Conservation (phyloP, 2,329 filamentous ascomycete genomes). For the Colletotrichum cuscutae region DNA sequence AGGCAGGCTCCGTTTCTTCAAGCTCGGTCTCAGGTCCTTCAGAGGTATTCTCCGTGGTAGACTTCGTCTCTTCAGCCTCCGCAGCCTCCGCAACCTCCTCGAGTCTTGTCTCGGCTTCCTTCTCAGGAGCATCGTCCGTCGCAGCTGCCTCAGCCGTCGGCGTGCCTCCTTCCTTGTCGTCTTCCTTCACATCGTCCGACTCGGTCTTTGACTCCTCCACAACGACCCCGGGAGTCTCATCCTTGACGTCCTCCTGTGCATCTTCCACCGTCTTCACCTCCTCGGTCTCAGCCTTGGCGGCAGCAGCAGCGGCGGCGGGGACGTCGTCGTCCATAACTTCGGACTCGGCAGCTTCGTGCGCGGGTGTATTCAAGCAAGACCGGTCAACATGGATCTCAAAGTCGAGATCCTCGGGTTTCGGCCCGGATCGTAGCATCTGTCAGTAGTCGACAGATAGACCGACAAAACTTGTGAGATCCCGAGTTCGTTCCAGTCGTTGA, state of each 20-base stretch:
- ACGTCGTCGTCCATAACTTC: slow-evolving; percentile 36
- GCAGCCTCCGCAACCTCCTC: no score
- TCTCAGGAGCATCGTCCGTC: no score
- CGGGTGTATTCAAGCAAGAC: slow-evolving; percentile 54
- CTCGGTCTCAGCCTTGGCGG: slow-evolving; percentile 22
- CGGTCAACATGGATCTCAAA: slow-evolving; percentile 61
- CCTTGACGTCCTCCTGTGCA: background rate
- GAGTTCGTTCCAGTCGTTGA: no score
- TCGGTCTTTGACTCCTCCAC: background rate
- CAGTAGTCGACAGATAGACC: background rate
- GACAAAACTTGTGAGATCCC: background rate
- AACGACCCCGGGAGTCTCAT: background rate
- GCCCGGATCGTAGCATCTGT: slow-evolving; percentile 27
- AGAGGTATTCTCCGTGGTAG: background rate
- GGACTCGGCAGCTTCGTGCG: slow-evolving; percentile 45
- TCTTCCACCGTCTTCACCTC: slow-evolving; percentile 32
- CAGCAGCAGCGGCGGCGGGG: background rate
- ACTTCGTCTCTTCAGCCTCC: background rate
- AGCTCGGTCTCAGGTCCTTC: background rate
- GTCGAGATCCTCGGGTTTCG: slow-evolving; percentile 48
- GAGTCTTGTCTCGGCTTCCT: no score
- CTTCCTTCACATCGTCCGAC: background rate
- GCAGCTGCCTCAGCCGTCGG: no score
- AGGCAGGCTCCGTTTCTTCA: background rate
- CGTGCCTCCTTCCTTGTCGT: no score